Evolutionary conservation across 108 stramenopile species (phyloP), one percentile per base, ranked within the genome.

Genomic region (Chaetoceros tenuissimus): DNA sequence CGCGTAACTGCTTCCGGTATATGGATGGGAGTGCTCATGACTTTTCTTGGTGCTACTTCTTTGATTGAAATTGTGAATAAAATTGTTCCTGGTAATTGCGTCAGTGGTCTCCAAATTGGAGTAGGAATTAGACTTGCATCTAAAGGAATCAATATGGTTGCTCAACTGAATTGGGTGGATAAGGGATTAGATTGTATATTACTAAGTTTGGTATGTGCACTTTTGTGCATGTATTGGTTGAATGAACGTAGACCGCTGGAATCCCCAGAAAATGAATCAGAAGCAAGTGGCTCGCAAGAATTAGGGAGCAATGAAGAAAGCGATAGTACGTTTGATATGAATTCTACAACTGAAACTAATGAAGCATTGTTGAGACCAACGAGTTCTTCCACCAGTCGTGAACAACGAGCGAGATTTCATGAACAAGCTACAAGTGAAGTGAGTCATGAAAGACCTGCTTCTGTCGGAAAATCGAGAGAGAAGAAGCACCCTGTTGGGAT

Each of bases 51-150:
- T 5, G 56, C 68, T 1, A 84, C 80, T 8, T 75, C 80, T 49
- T 67, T 80, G 1, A 81, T 87, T 51, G 85, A 93, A 55, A 24
- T 75, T 18, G 72, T 93, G 49, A 81, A 89, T 70, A 48, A 60
- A 46, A 57, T 88, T 22, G 81, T 93, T 1, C 91, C 91, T 3
- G 45, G 24, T 16, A 61, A 74, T 17, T 85, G 89, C 0, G 81
- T 93, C 0, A 59, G 69, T 17, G 91, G 91, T 25, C 57, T 93
- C 25, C 87, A 93, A 71, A 53, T 93, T 13, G 91, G 91, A 47
- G 85, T 93, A 25, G 91, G 91, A 0, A 22, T 84, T 51, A 60
- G 74, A 20, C 51, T 93, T 34, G 71, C 71, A 3, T 55, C 74
- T 13, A 71, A 71, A 49, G 91, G 87, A 3, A 73, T 89, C 16